Base-by-base conservation (phyloP, 768 basidiomycete species). In the Mrakia frigida region DNA sequence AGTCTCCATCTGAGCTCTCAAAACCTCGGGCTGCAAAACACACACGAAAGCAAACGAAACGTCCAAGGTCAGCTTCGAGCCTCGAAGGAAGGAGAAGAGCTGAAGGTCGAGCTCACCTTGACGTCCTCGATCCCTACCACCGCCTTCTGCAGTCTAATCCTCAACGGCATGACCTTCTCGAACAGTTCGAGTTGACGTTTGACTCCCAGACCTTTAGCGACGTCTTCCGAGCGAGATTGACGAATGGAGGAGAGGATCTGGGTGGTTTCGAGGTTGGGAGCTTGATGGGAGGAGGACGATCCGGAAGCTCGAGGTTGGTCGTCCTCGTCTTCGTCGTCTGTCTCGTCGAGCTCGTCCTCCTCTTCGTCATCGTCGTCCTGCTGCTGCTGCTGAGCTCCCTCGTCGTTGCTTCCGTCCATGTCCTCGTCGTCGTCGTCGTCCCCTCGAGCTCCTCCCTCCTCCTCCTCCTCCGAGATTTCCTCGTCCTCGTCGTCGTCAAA, bases 231-330 rank as follows among this genome's bases (percentile, higher is more conserved):
- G 56, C 71, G 71, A 13, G 77, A 74, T 56, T 73, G 63, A 9
- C 73, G 77, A n/a, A 78, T 73, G 23, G 77, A 78, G 28, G 77
- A 74, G 31, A 78, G 59, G 46, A 78, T 74, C n/a, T 78, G 77
- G 56, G 67, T 60, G 35, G 77, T 70, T 52, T 78, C 77, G 73
- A 78, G 72, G 53, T 18, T 67, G 39, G 43, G 43, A 23, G 70
- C 33, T 16, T 70, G 52, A 14, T 28, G 18, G n/a, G n/a, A n/a
- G n/a, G n/a, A n/a, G n/a, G n/a, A 33, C 10, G 43, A 65, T n/a
- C n/a, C n/a, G 23, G 23, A 68, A 61, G 56, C 53, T n/a, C 28
- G 59, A 53, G 65, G 35, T 21, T 77, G 60, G 46, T 73, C 75
- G 60, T 73, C 60, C 59, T 46, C 46, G 39, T 59, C 10, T 21